A percentile compares a stretch with the other conserved stretches of the same genome.
These are phyloP conservation scores for Cystoderma amianthinum DNA, from an alignment of 768 basidiomycete species.

Conservation along the genomic window DNA sequence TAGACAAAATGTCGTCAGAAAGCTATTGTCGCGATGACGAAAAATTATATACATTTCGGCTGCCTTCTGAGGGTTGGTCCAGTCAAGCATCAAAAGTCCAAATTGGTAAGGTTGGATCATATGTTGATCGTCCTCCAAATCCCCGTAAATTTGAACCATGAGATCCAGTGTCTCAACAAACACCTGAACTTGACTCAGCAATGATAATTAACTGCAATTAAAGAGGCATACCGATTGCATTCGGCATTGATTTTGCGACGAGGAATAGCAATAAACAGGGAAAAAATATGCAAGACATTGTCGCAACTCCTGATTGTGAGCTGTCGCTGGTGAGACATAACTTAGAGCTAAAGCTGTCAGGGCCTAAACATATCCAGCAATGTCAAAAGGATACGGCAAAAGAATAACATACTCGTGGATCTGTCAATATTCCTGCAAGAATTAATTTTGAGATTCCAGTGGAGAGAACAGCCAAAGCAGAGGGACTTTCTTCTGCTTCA, in stretches of 20 bases:
- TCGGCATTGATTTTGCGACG: slow-evolving; percentile 67
- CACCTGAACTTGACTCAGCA: slow-evolving; percentile 36
- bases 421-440: slow-evolving; percentile 75
- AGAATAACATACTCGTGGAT: slow-evolving; percentile 50
- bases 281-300: slow-evolving; percentile 97
- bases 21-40: too few species aligned
- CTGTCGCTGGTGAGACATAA: slow-evolving; percentile 85
- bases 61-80: slow-evolving; percentile 80
- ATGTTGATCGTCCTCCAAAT: slow-evolving; percentile 64
- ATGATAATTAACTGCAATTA: background rate
- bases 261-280: slow-evolving; percentile 89
- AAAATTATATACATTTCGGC: slow-evolving; percentile 34
- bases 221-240: slow-evolving; percentile 35
- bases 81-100: slow-evolving; percentile 75
- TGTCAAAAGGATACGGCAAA: background rate
- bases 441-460: slow-evolving; percentile 87
- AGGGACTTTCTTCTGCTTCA: slow-evolving; percentile 62
- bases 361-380: slow-evolving; percentile 17
- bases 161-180: slow-evolving; percentile 64
- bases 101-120: slow-evolving; percentile 72
- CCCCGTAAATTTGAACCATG: slow-evolving; percentile 48
- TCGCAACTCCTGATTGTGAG: slow-evolving; percentile 75
- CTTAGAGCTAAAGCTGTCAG: slow-evolving; percentile 36
- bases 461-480: slow-evolving; percentile 72
- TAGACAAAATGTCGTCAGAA: too few species aligned